Evolutionary conservation across 345 rosid species (phyloP).

Genomic region (Eucalyptus caleyi): DNA sequence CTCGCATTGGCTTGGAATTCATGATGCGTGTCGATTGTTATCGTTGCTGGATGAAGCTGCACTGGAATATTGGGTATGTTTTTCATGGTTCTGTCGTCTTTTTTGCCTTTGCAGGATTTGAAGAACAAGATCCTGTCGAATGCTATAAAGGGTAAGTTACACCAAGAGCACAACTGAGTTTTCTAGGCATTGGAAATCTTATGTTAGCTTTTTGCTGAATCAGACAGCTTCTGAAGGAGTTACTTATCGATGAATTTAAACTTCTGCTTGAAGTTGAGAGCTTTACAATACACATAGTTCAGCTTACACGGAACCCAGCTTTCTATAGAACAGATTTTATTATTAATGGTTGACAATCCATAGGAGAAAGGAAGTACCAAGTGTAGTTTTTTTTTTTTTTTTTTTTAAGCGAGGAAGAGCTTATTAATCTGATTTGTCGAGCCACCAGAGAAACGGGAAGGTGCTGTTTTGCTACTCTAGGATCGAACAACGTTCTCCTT

Average conservation of each 20-base stretch:
- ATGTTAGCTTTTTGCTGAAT: background rate
- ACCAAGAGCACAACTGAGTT: background rate
- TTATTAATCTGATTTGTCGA: background rate
- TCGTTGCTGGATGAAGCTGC: background rate
- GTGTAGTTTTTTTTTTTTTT: background rate
- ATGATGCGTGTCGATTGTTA: background rate
- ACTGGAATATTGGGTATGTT: background rate
- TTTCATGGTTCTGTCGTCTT: background rate
- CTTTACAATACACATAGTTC: background rate
- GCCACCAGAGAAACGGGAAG: background rate
- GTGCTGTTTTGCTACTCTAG: background rate
- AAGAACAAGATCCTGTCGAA: conserved; percentile 28
- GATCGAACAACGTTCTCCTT: background rate
- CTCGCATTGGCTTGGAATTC: background rate
- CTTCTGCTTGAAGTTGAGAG: background rate
- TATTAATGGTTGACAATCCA: background rate
- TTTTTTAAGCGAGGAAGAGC: background rate
- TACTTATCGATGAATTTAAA: background rate
- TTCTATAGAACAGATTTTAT: background rate
- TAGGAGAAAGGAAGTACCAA: background rate
- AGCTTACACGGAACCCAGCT: background rate
- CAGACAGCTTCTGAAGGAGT: background rate
- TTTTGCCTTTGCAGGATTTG: conserved; percentile 20
- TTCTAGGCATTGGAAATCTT: background rate
- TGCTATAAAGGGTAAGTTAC: conserved; percentile 34